A percentile compares a stretch with the other conserved stretches of the same genome.
phyloP scores from a whole-genome alignment of 2,329 filamentous ascomycete genomes.

The Penicillium carneum region DNA sequence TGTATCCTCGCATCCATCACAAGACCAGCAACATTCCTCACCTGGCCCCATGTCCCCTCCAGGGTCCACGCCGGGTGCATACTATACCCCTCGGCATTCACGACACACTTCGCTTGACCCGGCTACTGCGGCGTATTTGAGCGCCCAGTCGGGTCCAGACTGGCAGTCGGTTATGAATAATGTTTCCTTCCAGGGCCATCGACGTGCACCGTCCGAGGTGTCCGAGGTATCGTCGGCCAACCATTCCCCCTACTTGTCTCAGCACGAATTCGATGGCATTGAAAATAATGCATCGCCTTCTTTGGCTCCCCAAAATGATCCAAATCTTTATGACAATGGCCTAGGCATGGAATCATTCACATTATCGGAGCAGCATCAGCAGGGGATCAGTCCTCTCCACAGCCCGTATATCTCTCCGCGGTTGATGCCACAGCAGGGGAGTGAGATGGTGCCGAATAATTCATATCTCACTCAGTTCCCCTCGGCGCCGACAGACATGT shows the following conservation, averaged over 20 bases:
- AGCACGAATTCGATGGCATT: slow-evolving; percentile 78
- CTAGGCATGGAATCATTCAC: slow-evolving; percentile 81
- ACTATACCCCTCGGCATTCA: slow-evolving; percentile 64
- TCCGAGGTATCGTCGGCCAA: slow-evolving; percentile 88
- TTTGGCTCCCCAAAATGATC: slow-evolving; percentile 74
- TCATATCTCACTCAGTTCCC: slow-evolving; percentile 59
- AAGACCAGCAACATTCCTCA: slow-evolving; percentile 61
- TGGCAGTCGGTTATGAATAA: slow-evolving; percentile 65
- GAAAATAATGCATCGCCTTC: slow-evolving; percentile 80
- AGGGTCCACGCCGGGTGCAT: slow-evolving; percentile 59
- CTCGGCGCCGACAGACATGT: slow-evolving; percentile 59
- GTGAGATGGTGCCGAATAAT: slow-evolving; percentile 61
- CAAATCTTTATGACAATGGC: slow-evolving; percentile 76
- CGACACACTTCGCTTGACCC: slow-evolving; percentile 68
- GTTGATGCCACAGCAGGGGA: slow-evolving; percentile 73
- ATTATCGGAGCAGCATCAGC: slow-evolving; percentile 69
- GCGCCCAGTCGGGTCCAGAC: slow-evolving; percentile 60
- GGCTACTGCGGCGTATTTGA: slow-evolving; percentile 64
- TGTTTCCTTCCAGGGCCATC: slow-evolving; percentile 76
- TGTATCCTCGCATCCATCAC: slow-evolving; percentile 65
- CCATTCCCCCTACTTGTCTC: slow-evolving; percentile 80
- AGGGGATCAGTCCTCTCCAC: slow-evolving; percentile 67
- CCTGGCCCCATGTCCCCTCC: slow-evolving; percentile 64
- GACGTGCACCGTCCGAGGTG: slow-evolving; percentile 85
- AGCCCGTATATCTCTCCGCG: slow-evolving; percentile 75